Percentiles rank a stretch among this genome's conserved stretches.
phyloP scores from a whole-genome alignment of 495 filamentous ascomycete species.

The Penicillium nucicola region DNA sequence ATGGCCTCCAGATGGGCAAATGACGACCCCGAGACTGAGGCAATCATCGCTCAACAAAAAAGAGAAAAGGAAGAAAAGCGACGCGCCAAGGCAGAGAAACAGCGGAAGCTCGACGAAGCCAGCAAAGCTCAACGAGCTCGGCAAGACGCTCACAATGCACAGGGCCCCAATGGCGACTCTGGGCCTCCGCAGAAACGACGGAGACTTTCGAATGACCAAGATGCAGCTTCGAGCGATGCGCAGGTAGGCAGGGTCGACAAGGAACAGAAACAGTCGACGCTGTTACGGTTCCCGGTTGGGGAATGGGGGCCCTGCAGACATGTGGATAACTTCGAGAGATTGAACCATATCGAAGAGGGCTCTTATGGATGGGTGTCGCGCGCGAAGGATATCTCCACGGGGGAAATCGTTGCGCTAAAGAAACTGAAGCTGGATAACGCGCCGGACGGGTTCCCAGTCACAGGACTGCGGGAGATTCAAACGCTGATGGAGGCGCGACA shows the following conservation, averaged over 20 bases:
- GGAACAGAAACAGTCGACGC: conserved; percentile 31
- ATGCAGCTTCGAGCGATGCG: conserved; percentile 26
- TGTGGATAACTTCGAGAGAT: conserved; percentile 83
- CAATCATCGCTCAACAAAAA: conserved; percentile 67
- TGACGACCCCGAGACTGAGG: conserved; percentile 66
- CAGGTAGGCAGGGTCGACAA: conserved; percentile 22
- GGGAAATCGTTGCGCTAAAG: conserved; percentile 89
- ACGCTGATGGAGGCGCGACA: conserved; percentile 64
- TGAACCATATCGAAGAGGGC: conserved; percentile 97
- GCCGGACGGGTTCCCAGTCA: conserved; percentile 87
- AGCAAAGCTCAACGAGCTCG: conserved; percentile 26
- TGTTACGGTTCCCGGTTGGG: conserved; percentile 68
- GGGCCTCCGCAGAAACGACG: conserved; percentile 42
- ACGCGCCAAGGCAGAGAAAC: conserved; percentile 79
- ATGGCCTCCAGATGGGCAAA: conserved; percentile 82
- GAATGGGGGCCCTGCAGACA: conserved; percentile 74
- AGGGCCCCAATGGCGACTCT: conserved; percentile 20
- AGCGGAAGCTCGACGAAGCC: conserved; percentile 66
- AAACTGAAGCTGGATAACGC: conserved; percentile 86
- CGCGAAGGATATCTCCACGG: conserved; percentile 74
- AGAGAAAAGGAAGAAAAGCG: conserved; percentile 89
- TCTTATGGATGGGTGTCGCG: conserved; percentile 93
- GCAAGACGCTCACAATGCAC: conserved; percentile 13
- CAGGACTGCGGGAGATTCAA: conserved; percentile 86
- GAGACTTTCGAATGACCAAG: conserved; percentile 44